These are phyloP conservation scores for Phyllosticta citrichinensis DNA, from an alignment of 2,329 filamentous ascomycete genomes.

Conservation along the genomic window DNA sequence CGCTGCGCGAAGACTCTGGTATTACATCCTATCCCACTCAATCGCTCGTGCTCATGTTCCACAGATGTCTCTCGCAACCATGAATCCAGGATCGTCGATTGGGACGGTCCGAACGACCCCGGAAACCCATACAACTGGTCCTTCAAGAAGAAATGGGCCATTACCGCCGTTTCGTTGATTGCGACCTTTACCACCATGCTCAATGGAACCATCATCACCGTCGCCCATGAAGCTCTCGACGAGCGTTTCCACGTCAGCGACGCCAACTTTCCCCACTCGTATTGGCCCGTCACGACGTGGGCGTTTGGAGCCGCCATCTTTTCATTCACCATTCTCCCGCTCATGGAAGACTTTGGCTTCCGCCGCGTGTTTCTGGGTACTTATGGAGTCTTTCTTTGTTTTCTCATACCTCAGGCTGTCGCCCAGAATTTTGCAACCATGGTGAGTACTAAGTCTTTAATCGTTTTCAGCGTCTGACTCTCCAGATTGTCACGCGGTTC, in stretches of 20 bases:
- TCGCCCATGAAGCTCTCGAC: slow-evolving; percentile 24
- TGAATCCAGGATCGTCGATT: slow-evolving; percentile 31
- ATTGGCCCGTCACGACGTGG: slow-evolving; percentile 30
- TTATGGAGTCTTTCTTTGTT: slow-evolving; percentile 26
- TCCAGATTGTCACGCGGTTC: slow-evolving; percentile 23
- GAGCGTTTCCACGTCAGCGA: slow-evolving; percentile 24
- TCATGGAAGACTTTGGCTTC: slow-evolving; percentile 30
- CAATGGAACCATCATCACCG: slow-evolving; percentile 29
- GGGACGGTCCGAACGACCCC: slow-evolving; percentile 40
- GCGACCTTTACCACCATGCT: slow-evolving; percentile 24
- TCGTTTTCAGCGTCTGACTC: not conserved
- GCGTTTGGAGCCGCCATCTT: slow-evolving; percentile 26
- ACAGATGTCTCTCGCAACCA: not conserved
- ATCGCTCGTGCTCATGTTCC: not conserved
- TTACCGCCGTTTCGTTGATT: slow-evolving; percentile 22
- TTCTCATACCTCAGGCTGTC: slow-evolving; percentile 30
- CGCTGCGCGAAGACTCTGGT: not conserved
- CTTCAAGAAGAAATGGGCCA: slow-evolving; percentile 22
- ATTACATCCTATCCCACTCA: not conserved
- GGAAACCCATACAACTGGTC: slow-evolving; percentile 28
- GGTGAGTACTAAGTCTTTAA: not conserved
- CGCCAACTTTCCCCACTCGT: slow-evolving; percentile 28
- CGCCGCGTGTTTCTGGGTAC: slow-evolving; percentile 20
- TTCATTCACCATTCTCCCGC: slow-evolving; percentile 25
- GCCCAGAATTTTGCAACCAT: slow-evolving; percentile 30